Evolutionary conservation across 495 filamentous ascomycete species (phyloP).

Genomic region (Trichoderma gamsii): DNA sequence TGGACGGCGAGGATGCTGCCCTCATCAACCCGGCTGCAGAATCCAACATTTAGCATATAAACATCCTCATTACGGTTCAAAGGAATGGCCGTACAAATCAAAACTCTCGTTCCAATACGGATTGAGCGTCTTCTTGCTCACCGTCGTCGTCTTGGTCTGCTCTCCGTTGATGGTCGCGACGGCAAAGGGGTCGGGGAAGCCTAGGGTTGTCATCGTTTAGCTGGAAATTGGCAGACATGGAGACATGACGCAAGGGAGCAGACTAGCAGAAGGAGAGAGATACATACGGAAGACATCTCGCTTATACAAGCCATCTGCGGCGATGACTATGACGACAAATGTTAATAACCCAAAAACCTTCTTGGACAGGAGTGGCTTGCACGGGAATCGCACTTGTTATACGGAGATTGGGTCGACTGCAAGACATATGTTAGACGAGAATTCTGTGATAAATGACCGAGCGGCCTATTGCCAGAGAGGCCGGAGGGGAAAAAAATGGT

Average conservation of each 20-base stretch:
- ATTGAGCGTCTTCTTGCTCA: conserved; percentile 95
- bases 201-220: conserved; percentile 39
- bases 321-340: conserved; percentile 65
- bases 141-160: conserved; percentile 90
- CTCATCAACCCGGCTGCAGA: conserved; percentile 69
- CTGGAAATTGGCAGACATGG: not conserved
- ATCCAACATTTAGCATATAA: conserved; percentile 24
- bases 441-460: not conserved
- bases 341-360: conserved; percentile 19
- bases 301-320: conserved; percentile 96
- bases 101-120: conserved; percentile 99
- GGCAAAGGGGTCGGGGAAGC: conserved; percentile 95
- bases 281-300: conserved; percentile 90
- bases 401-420: conserved; percentile 55
- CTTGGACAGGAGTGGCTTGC: conserved; percentile 11
- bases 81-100: conserved; percentile 67
- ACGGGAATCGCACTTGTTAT: conserved; percentile 52
- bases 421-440: not conserved
- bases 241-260: not conserved
- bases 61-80: conserved; percentile 10
- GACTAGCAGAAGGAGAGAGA: conserved; percentile 18
- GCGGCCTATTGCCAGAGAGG: not conserved
- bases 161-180: conserved; percentile 95
- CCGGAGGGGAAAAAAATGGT: not conserved
- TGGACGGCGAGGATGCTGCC: conserved; percentile 96